Evolutionary conservation across 331 rosid genomes (phyloP).

Genomic region (Arachis monticola): DNA sequence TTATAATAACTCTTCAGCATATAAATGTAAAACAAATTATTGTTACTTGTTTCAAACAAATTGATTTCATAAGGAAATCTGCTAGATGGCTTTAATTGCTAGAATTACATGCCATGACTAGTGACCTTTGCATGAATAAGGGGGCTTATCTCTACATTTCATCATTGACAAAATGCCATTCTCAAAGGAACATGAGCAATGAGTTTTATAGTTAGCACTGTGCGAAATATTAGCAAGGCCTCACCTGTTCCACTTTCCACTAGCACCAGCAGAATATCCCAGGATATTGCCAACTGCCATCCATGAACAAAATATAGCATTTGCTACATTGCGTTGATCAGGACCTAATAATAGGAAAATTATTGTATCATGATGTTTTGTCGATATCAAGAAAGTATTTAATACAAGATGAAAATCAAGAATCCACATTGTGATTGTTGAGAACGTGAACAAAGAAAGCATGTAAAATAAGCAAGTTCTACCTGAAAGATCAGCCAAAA

Average conservation of each 20-base stretch:
- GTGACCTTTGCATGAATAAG: too few species aligned
- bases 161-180: background rate
- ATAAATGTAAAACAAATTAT: constrained; percentile 22
- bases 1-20: background rate
- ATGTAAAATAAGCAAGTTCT: constrained; percentile 25
- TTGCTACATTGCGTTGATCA: constrained; percentile 88
- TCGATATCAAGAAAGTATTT: constrained; percentile 20
- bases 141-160: too few species aligned
- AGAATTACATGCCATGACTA: too few species aligned
- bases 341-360: constrained; percentile 62
- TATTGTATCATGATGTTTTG: constrained; percentile 20
- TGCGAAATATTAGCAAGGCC: constrained; percentile 33
- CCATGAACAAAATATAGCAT: constrained; percentile 98
- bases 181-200: background rate
- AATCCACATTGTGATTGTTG: constrained; percentile 10
- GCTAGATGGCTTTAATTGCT: too few species aligned
- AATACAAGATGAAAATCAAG: constrained; percentile 19
- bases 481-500: constrained; percentile 99
- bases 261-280: constrained; percentile 96
- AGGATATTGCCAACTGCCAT: constrained; percentile 99
- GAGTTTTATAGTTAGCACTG: constrained; percentile 20
- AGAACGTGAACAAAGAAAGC: constrained; percentile 33
- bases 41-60: constrained; percentile 17
- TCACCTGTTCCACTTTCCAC: constrained; percentile 96
- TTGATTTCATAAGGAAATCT: constrained; percentile 3